Evolutionary conservation across 2,329 filamentous ascomycete species (phyloP).

Genomic region (Colletotrichum endophyticum): DNA sequence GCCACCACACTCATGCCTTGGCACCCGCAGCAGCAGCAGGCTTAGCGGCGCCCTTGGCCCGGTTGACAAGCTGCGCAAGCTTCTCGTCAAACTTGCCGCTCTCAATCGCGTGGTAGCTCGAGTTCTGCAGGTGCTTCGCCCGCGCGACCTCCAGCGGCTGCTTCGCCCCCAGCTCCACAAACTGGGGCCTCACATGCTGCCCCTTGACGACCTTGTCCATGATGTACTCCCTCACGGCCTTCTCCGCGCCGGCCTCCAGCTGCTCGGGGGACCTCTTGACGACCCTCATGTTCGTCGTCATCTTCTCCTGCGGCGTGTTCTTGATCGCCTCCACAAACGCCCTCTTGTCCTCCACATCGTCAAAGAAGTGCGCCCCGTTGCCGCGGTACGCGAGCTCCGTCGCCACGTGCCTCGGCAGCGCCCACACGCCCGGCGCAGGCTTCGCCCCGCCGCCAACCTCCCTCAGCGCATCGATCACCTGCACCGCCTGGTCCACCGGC

Average conservation of each 20-base stretch:
- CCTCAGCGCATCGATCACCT: not conserved
- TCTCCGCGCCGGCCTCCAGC: constrained; percentile 34
- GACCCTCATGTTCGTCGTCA: constrained; percentile 5
- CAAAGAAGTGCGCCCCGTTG: constrained; percentile 18
- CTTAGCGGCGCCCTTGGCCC: constrained; percentile 23
- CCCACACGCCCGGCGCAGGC: not conserved
- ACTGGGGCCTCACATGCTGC: constrained; percentile 38
- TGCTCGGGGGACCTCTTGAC: constrained; percentile 24
- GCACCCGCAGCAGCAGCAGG: constrained; percentile 19
- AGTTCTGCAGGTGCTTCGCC: constrained; percentile 40
- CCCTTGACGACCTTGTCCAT: constrained; percentile 38
- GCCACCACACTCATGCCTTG: constrained; percentile 15
- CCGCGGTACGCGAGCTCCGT: constrained; percentile 29
- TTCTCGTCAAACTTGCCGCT: constrained; percentile 44
- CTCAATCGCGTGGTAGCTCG: constrained; percentile 38
- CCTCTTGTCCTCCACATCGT: constrained; percentile 24
- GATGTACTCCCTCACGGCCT: constrained; percentile 36
- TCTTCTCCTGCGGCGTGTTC: constrained; percentile 13
- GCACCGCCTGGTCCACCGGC: not conserved
- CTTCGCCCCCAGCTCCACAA: constrained; percentile 21
- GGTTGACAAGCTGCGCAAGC: constrained; percentile 34
- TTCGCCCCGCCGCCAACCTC: not conserved
- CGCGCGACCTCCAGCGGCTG: constrained; percentile 38
- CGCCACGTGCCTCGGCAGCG: constrained; percentile 31
- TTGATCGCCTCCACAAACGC: constrained; percentile 17